Base-by-base conservation (phyloP, 768 basidiomycete genomes). In the Boletus rubropictus region DNA sequence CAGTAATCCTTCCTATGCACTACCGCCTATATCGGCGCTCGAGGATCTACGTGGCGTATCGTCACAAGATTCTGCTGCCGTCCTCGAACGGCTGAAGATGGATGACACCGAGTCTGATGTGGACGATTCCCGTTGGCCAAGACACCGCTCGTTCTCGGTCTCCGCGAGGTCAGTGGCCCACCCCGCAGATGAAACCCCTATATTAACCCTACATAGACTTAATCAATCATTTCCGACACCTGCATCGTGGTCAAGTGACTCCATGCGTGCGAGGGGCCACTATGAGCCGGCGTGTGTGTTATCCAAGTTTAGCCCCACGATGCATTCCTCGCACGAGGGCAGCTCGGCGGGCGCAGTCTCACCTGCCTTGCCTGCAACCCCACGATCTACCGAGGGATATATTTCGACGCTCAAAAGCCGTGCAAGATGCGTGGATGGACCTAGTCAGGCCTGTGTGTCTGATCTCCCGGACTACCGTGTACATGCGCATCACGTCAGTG, bases 21-120 rank as follows among this genome's bases (percentile, higher is more conserved):
- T 86, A 4, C 84, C 83, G 1, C 82, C 84, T 1, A 85, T 86
- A 46, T 80, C 84, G 7, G 78, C 82, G 0, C 65, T 89, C 55
- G 84, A 86, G 60, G 79, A 80, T 49, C 60, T 81, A 40, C 72
- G 81, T 8, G 79, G 80, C 3, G 65, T 76, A 18, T 61, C 67
- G 56, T 63, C 70, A 50, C 48, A 72, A 31, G 82, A 86, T 58
- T 80, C 84, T 0, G 78, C 80, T 5, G 79, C 82, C 6, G 85
- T 88, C 7, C 64, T 88, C 39, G 69, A 79, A 44, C 74, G 86
- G 22, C 64, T 88, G n/a, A 74, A 71, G 46, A 72, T 75, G 52
- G 78, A 81, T 18, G 81, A 82, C 42, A 71, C 36, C 1, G 35
- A 18, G 24, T 48, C 56, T 48, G 39, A 65, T 15, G 39, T 50